A percentile compares a stretch with the other conserved stretches of the same genome.
Conservation (phyloP, 768 basidiomycete genomes). For the Scleroderma bovista region DNA sequence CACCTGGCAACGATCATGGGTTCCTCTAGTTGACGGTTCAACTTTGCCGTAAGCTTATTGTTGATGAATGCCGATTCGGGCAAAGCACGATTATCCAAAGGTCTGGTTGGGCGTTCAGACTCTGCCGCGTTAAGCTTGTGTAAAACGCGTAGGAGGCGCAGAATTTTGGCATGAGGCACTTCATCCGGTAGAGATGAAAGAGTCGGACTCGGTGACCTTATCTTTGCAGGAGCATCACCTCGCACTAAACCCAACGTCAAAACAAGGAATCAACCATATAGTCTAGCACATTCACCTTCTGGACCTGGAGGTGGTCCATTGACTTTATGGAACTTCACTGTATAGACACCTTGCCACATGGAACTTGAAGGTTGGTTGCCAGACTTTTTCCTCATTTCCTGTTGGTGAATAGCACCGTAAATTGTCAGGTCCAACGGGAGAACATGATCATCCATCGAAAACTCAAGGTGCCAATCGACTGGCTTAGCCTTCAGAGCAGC, state of each 20-base stretch:
- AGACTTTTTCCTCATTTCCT: constrained; percentile 73
- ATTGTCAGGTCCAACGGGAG: constrained; percentile 87
- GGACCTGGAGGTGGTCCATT: constrained; percentile 64
- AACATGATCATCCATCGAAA: constrained; percentile 85
- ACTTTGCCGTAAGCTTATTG: constrained; percentile 95
- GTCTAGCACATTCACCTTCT: constrained; percentile 44
- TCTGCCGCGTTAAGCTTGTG: constrained; percentile 78
- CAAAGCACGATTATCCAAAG: constrained; percentile 52
- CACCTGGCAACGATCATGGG: constrained; percentile 99
- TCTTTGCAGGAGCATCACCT: constrained; percentile 41
- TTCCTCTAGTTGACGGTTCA: constrained; percentile 96
- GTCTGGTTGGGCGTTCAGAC: constrained; percentile 46
- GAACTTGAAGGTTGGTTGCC: constrained; percentile 58
- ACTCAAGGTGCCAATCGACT: constrained; percentile 95
- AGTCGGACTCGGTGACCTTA: constrained; percentile 57
- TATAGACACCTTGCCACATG: constrained; percentile 89
- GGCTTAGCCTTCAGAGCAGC: constrained; percentile 91
- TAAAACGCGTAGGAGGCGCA: constrained; percentile 83
- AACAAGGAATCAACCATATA: background rate
- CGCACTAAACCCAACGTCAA: constrained; percentile 23
- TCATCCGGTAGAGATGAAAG: constrained; percentile 81
- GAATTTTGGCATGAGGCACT: constrained; percentile 82
- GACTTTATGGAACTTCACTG: constrained; percentile 91
- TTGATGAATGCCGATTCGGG: constrained; percentile 89
- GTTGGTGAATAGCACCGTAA: constrained; percentile 94